Conservation (phyloP, 495 filamentous ascomycete genomes). For the Aspergillus sparsus region DNA sequence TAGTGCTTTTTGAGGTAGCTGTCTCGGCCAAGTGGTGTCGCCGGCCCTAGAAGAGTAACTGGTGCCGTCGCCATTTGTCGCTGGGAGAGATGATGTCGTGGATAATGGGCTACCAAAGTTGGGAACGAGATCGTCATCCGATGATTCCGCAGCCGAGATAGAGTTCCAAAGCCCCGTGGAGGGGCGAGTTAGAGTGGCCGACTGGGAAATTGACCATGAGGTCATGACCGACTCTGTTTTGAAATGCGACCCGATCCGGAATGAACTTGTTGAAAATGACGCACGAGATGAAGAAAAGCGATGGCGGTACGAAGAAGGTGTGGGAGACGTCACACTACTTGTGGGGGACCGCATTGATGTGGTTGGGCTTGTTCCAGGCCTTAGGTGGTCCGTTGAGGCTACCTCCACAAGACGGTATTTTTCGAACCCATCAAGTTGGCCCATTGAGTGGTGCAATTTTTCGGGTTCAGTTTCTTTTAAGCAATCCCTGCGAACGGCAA, state of each 20-base stretch:
- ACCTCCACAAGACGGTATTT: constrained; percentile 76
- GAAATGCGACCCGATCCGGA: constrained; percentile 29
- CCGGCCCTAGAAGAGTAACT: not conserved
- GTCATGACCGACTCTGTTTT: constrained; percentile 24
- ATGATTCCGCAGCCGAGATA: constrained; percentile 27
- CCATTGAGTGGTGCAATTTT: constrained; percentile 19
- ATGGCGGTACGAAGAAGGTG: constrained; percentile 28
- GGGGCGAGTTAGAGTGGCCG: constrained; percentile 27
- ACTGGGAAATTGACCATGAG: constrained; percentile 32
- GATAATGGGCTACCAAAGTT: constrained; percentile 38
- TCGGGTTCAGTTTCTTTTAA: constrained; percentile 32
- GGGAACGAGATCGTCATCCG: constrained; percentile 37
- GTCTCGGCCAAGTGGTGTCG: constrained; percentile 26
- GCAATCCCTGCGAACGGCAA: constrained; percentile 72
- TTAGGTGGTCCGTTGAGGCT: constrained; percentile 80
- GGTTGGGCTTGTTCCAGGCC: constrained; percentile 49
- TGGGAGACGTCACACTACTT: constrained; percentile 25
- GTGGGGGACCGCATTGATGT: constrained; percentile 32
- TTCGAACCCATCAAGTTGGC: constrained; percentile 47
- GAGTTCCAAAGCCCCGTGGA: constrained; percentile 42
- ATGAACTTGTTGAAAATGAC: constrained; percentile 29
- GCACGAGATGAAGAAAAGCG: constrained; percentile 35
- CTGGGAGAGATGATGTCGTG: constrained; percentile 11
- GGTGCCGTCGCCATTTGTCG: not conserved
- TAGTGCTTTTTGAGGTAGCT: constrained; percentile 36